phyloP scores from a whole-genome alignment of 2,329 filamentous ascomycete species.

The Colletotrichum viniferum region DNA sequence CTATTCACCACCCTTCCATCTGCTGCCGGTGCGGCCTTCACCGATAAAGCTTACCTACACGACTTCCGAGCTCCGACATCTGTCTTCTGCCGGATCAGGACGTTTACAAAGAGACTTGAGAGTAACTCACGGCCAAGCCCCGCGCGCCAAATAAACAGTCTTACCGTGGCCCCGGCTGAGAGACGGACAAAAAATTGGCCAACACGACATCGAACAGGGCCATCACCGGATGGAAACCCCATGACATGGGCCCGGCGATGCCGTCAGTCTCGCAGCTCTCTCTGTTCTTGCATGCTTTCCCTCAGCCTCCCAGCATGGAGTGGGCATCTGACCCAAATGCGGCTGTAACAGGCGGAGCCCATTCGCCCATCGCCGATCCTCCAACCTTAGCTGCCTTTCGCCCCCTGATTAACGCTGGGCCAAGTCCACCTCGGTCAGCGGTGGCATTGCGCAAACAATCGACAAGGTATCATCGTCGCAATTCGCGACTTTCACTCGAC shows the following conservation, averaged over 20 bases:
- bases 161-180: background rate
- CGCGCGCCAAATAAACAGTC: background rate
- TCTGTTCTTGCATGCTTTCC: slow-evolving; percentile 10
- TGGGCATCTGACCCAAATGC: slow-evolving; percentile 17
- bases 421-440: background rate
- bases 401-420: slow-evolving; percentile 5
- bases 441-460: slow-evolving; percentile 1
- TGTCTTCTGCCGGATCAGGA: background rate
- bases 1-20: background rate
- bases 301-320: slow-evolving; percentile 7
- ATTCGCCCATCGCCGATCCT: slow-evolving; percentile 22
- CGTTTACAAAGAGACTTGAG: background rate
- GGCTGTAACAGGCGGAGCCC: slow-evolving; percentile 11
- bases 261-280: slow-evolving; percentile 1
- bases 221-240: background rate
- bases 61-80: background rate
- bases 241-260: background rate
- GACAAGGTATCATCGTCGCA: background rate
- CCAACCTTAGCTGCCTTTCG: slow-evolving; percentile 10
- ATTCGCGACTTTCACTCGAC: background rate
- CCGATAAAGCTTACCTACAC: background rate
- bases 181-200: background rate
- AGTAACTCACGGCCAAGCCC: background rate
- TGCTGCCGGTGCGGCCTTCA: background rate
- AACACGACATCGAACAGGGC: background rate